Conservation (phyloP, 1,284 basidiomycete genomes). For the Tylopilus sp. region DNA sequence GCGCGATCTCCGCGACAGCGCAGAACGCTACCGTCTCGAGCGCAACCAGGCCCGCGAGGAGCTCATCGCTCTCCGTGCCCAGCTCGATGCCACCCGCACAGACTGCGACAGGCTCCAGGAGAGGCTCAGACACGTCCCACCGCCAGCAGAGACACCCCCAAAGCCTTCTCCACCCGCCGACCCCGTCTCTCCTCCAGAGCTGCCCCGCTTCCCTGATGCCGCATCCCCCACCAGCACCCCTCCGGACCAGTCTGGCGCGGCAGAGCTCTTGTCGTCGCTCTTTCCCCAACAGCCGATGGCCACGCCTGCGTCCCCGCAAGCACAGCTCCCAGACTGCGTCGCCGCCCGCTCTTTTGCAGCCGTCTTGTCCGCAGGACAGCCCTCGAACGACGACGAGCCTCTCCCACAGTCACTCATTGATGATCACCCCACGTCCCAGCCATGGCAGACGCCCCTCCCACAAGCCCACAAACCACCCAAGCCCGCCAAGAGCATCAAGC, state of each 20-base stretch:
- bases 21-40: conserved; percentile 36
- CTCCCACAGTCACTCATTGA: conserved; percentile 25
- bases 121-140: conserved; percentile 19
- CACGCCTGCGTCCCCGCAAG: conserved; percentile 37
- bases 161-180: conserved; percentile 7
- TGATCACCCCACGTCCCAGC: conserved; percentile 15
- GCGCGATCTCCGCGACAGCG: conserved; percentile 30
- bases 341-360: conserved; percentile 38
- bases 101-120: conserved; percentile 36
- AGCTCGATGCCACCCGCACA: conserved; percentile 38
- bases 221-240: conserved; percentile 5
- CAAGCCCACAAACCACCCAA: conserved; percentile 19
- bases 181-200: conserved; percentile 1
- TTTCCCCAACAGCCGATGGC: conserved; percentile 25
- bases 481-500: conserved; percentile 38
- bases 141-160: conserved; percentile 1
- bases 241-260: conserved; percentile 4
- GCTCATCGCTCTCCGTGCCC: conserved; percentile 33
- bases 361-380: conserved; percentile 34
- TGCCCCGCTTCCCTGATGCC: background rate
- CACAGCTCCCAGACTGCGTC: conserved; percentile 36
- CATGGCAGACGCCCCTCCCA: conserved; percentile 22
- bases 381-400: conserved; percentile 27
- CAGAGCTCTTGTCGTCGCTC: conserved; percentile 21
- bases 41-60: conserved; percentile 38